Base-by-base conservation (phyloP, 257 asterid species). In the Knoxia roxburghii region DNA sequence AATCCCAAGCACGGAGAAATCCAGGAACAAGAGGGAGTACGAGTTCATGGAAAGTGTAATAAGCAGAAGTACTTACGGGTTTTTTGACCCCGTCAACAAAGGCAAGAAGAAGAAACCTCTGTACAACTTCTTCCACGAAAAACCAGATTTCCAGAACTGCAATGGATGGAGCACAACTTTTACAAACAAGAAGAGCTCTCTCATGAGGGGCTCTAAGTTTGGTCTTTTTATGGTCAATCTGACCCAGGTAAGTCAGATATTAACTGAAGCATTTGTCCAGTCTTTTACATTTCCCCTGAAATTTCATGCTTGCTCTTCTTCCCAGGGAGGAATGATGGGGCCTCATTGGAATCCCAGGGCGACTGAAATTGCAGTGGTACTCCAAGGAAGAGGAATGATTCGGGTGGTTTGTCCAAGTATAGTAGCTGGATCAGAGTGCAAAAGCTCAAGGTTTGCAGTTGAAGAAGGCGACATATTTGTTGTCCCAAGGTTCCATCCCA, bases 291-390 rank as follows among this genome's bases (percentile, higher is more conserved):
- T 9, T 37, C 41, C 9, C 41, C 41, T 37, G 41, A 37, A 37
- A 37, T 37, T 4, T 3, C 6, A 37, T 37, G 4, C 41, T 37
- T 4, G 41, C 41, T 37, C 41, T 13, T 71, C 26, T 46, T 55
- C 61, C 64, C 61, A 90, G 92, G 98, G 97, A 56, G 85, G 97
- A 41, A 92, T 89, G 95, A 87, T 89, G 98, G 97, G 95, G 41
- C 98, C 98, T 1, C 98, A 87, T 13, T 92, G 97, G 98, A 89
- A 92, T 73, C 96, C 96, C 0, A 66, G n/a, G 68, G 97, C 96
- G 18, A 61, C 83, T 29, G 98, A 89, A 59, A 74, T 92, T 52
- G 86, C 85, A 4, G 67, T 87, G 7, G 87, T 80, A 4, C 33
- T 86, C 46, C 80, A 79, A 61, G 98, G 97, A 29, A 77, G 65